A percentile compares a stretch with the other conserved stretches of the same genome.
These are phyloP conservation scores for Atkinsonella texensis DNA, from an alignment of 2,329 filamentous ascomycete genomes.

Conservation along the genomic window DNA sequence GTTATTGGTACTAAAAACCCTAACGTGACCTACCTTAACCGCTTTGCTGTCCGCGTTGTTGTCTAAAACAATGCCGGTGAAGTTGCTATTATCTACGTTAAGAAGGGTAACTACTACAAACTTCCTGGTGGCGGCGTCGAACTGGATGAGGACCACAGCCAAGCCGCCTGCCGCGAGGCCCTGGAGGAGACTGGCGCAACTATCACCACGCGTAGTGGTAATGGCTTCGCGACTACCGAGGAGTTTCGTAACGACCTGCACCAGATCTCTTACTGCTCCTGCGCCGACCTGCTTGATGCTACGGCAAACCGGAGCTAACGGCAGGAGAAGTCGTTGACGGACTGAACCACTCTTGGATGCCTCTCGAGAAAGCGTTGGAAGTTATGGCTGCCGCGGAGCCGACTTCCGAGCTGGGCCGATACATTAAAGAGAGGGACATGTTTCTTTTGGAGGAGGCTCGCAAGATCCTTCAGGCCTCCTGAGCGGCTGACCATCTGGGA, in stretches of 20 bases:
- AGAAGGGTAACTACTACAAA: constrained; percentile 8
- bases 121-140: constrained; percentile 9
- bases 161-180: constrained; percentile 5
- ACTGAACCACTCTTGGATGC: constrained; percentile 5
- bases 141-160: neutral
- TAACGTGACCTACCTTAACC: constrained; percentile 1
- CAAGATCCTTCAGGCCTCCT: neutral
- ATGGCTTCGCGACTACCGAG: constrained; percentile 6
- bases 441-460: neutral
- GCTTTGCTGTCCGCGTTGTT: constrained; percentile 6
- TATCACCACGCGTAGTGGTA: neutral
- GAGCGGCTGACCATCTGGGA: neutral
- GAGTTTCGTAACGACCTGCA: constrained; percentile 8
- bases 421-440: neutral
- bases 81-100: constrained; percentile 5
- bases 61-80: neutral
- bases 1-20: constrained; percentile 4
- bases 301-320: constrained; percentile 5
- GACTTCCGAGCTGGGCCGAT: neutral
- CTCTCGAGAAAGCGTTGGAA: neutral
- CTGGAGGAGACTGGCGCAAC: constrained; percentile 7
- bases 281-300: constrained; percentile 6
- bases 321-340: constrained; percentile 6
- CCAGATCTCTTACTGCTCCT: constrained; percentile 8
- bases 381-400: neutral